A percentile compares a stretch with the other conserved stretches of the same genome.
phyloP scores from a whole-genome alignment of 495 filamentous ascomycete genomes.

The Aspergillus biplanus region DNA sequence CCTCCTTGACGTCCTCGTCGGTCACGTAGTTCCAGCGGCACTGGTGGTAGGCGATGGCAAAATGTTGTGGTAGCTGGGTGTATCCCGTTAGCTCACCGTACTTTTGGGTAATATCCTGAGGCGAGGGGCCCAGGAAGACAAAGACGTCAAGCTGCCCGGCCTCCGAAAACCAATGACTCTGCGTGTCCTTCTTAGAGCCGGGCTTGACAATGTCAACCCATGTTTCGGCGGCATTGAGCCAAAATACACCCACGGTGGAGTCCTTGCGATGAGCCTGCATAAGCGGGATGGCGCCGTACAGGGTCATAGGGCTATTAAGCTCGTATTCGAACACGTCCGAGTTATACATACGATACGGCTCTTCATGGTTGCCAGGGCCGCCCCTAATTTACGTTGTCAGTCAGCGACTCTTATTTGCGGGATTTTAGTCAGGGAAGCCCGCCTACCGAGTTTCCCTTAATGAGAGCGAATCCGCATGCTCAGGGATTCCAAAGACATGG shows the following conservation, averaged over 20 bases:
- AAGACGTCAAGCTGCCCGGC: conserved; percentile 88
- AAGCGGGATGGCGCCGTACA: conserved; percentile 93
- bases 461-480: conserved; percentile 85
- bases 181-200: conserved; percentile 70
- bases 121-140: conserved; percentile 86
- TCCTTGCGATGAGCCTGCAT: conserved; percentile 96
- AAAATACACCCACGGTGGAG: conserved; percentile 96
- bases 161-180: conserved; percentile 98
- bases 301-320: conserved; percentile 96
- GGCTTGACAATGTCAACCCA: conserved; percentile 93
- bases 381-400: conserved; percentile 52
- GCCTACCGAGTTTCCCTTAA: conserved; percentile 79
- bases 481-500: conserved; percentile 93
- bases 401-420: background rate
- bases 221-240: conserved; percentile 96
- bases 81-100: conserved; percentile 96
- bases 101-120: conserved; percentile 74
- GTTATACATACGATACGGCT: conserved; percentile 97
- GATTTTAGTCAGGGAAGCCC: background rate
- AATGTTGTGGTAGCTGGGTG: conserved; percentile 86
- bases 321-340: conserved; percentile 97
- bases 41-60: conserved; percentile 92
- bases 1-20: conserved; percentile 93
- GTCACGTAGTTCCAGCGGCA: conserved; percentile 99
- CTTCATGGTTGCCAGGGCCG: conserved; percentile 77